Percentiles rank a stretch among this genome's conserved stretches.
These are phyloP conservation scores for Crotalaria pallida DNA, from an alignment of 306 rosid genomes.

Conservation along the genomic window DNA sequence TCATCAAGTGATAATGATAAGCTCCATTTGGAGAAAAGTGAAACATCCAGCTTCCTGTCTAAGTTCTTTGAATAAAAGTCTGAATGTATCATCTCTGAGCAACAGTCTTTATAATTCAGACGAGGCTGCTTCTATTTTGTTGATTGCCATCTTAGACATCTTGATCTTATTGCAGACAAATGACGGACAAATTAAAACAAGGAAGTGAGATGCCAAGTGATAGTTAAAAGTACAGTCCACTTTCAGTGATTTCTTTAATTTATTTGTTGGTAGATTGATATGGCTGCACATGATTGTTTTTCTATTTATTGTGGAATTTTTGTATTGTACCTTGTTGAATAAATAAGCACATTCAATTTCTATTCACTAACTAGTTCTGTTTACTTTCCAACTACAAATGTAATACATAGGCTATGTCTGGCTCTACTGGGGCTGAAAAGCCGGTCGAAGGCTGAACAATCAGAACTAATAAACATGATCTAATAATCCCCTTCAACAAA, in stretches of 20 bases:
- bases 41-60: constrained; percentile 44
- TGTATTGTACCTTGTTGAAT: constrained; percentile 21
- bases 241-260: constrained; percentile 27
- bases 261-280: constrained; percentile 34
- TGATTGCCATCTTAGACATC: constrained; percentile 49
- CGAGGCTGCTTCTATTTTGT: constrained; percentile 33
- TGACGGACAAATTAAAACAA: constrained; percentile 22
- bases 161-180: constrained; percentile 39
- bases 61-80: constrained; percentile 55
- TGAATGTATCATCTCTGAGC: constrained; percentile 23
- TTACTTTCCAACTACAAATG: no score
- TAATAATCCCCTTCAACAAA: no score
- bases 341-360: constrained; percentile 25
- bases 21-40: constrained; percentile 37
- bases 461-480: no score
- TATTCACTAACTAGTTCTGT: not conserved
- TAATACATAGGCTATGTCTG: no score
- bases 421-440: no score
- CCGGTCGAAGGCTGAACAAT: no score
- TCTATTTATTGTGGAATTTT: constrained; percentile 45
- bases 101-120: constrained; percentile 33
- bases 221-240: constrained; percentile 28
- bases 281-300: constrained; percentile 36
- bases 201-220: constrained; percentile 34
- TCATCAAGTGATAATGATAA: constrained; percentile 58